Percentiles rank a stretch among this genome's conserved stretches.
Evolutionary conservation across 345 rosid genomes (phyloP).

Genomic region (Schrenkiella parvula): DNA sequence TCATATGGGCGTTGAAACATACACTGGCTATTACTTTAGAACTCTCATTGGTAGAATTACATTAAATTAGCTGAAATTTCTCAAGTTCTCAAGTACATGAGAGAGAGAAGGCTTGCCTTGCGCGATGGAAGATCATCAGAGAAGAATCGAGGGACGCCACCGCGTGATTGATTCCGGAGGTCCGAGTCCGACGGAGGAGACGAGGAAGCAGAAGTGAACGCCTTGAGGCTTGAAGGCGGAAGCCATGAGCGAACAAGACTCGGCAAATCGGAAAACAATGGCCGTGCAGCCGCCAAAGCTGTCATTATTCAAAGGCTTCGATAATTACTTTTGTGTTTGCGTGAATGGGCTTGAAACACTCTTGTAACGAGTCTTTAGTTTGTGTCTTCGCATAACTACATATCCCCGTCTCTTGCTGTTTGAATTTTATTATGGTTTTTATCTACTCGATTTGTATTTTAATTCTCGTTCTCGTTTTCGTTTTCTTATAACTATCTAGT

Average conservation of each 20-base stretch:
- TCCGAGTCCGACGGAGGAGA: slow-evolving; percentile 34
- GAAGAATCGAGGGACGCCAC: slow-evolving; percentile 83
- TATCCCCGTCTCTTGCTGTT: neutral
- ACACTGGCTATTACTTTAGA: neutral
- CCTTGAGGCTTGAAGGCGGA: slow-evolving; percentile 29
- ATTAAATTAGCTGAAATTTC: neutral
- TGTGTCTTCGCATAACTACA: slow-evolving; percentile 1
- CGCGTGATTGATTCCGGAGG: slow-evolving; percentile 67
- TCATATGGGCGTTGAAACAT: neutral
- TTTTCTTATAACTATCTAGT: too few species aligned
- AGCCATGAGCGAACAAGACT: slow-evolving; percentile 36
- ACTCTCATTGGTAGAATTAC: neutral
- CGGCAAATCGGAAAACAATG: slow-evolving; percentile 30
- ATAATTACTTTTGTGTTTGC: neutral
- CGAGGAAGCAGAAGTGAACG: slow-evolving; percentile 34
- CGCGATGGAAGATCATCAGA: slow-evolving; percentile 65
- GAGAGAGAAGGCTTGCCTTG: slow-evolving; percentile 38
- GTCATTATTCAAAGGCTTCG: slow-evolving; percentile 37
- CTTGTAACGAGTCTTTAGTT: slow-evolving; percentile 23
- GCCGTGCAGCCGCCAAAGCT: slow-evolving; percentile 36
- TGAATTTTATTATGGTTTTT: neutral
- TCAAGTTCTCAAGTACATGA: neutral
- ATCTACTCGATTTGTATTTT: neutral
- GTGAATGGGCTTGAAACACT: slow-evolving; percentile 11
- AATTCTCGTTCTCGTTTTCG: neutral